Evolutionary conservation across 2,329 filamentous ascomycete species (phyloP).

Genomic region (Drechslerella dactyloides): DNA sequence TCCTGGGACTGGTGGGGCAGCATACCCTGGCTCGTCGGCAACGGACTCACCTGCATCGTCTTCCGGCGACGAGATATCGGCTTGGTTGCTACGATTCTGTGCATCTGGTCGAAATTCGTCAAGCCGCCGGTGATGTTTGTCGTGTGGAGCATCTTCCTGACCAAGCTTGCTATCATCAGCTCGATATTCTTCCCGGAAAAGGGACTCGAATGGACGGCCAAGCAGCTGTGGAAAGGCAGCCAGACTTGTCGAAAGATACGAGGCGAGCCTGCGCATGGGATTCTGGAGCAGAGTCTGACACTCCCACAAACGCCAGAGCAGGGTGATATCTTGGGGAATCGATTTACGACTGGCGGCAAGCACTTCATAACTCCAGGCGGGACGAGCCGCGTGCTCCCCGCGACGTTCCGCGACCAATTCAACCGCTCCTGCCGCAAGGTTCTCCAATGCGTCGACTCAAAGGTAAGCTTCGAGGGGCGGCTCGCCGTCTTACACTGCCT

Average conservation of each 20-base stretch:
- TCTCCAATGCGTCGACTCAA: not conserved
- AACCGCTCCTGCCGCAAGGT: not conserved
- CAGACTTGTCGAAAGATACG: not conserved
- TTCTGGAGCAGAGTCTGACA: not conserved
- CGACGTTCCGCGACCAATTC: not conserved
- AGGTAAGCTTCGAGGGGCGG: not conserved
- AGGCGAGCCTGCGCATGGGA: not conserved
- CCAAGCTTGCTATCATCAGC: not conserved
- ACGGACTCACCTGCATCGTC: not conserved
- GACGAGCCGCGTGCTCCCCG: not conserved
- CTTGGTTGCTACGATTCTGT: not conserved
- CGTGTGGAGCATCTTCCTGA: not conserved
- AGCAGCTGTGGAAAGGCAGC: no score
- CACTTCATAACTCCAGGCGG: not conserved
- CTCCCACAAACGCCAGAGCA: not conserved
- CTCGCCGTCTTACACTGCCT: not conserved
- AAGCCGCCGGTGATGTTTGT: constrained; percentile 7
- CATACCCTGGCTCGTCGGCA: not conserved
- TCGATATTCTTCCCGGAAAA: no score
- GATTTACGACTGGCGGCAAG: not conserved
- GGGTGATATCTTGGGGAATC: not conserved
- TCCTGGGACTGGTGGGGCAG: constrained; percentile 1
- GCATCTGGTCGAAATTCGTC: constrained; percentile 16
- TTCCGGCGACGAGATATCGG: not conserved
- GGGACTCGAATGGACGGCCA: not conserved